Evolutionary conservation across 2,329 filamentous ascomycete species (phyloP).

Genomic region (Hypoxylon sp.): DNA sequence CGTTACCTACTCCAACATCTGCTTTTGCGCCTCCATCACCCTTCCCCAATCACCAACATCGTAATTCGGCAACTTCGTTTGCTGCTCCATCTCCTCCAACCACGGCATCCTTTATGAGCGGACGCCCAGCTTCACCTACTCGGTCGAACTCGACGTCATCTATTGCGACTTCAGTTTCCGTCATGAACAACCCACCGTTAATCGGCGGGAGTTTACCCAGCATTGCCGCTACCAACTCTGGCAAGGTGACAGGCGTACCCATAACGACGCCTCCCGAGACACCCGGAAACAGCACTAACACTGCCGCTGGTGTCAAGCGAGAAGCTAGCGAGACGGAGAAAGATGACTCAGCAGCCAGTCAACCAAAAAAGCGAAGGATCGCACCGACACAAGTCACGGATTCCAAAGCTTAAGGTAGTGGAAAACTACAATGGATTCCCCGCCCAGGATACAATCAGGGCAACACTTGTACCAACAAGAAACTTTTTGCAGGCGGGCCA

Average conservation of each 20-base stretch:
- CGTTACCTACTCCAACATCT: slow-evolving; percentile 78
- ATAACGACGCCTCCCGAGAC: slow-evolving; percentile 94
- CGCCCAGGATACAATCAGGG: neutral
- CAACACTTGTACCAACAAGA: slow-evolving; percentile 24
- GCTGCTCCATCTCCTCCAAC: slow-evolving; percentile 71
- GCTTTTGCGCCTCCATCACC: slow-evolving; percentile 74
- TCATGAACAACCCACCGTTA: slow-evolving; percentile 84
- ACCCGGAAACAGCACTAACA: slow-evolving; percentile 74
- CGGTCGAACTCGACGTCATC: slow-evolving; percentile 90
- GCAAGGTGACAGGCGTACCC: slow-evolving; percentile 74
- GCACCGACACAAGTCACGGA: slow-evolving; percentile 73
- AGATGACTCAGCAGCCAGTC: slow-evolving; percentile 61
- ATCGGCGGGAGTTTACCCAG: slow-evolving; percentile 83
- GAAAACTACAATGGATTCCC: neutral
- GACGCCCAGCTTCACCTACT: slow-evolving; percentile 82
- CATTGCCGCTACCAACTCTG: slow-evolving; percentile 80
- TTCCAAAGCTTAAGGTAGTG: slow-evolving; percentile 25
- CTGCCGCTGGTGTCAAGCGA: slow-evolving; percentile 66
- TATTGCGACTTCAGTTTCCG: slow-evolving; percentile 76
- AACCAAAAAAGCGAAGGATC: slow-evolving; percentile 78
- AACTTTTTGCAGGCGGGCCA: slow-evolving; percentile 9
- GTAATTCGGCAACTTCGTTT: slow-evolving; percentile 71
- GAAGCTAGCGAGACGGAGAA: slow-evolving; percentile 71
- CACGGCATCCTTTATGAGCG: slow-evolving; percentile 71
- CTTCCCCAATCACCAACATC: slow-evolving; percentile 69